Evolutionary conservation across 208 protist species (phyloP), one percentile per base, ranked within the genome.

Genomic region (Crithidia expoeki): DNA sequence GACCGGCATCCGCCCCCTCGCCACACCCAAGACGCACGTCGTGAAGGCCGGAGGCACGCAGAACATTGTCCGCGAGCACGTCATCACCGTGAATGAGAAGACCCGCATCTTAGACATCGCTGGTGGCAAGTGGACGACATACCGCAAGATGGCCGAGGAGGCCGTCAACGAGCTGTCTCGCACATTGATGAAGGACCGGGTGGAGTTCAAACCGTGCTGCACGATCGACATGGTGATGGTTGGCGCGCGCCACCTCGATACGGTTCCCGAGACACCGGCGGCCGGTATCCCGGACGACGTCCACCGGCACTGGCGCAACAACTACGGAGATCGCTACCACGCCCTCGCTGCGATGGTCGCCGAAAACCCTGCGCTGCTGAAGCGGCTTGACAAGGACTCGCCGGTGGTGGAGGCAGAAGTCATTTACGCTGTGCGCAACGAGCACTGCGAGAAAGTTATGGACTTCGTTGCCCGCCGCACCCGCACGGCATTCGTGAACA

Each of bases 51-150:
- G 56, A 19, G 70, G 72, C 56, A 94, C 87, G 33, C 68, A 96
- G 79, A 94, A 84, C 70, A 89, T 98, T 16, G 87, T 94, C 23
- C 90, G 97, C 19, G 95, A 98, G 72, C 96, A 98, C 81, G 72
- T 95, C 65, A 88, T 98, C 70, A 74, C 91, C 12, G 82, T 89
- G 2, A 83, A 93, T 59, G 53, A 60, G 36, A n/a, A 78, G 30
- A 65, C 74, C 40, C 88, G 67, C 42, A 85, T 98, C 38, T 38
- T 98, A 12, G 93, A 87, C 62, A 86, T 98, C 27, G 86, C 86
- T 7, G 97, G 97, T 25, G 96, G 97, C 42, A 98, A 98, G 83
- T 98, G 97, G 96, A 98, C 97, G 49, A 98, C 96, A 33, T 98
- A 98, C 83, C 93, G 97, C 64, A 85, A 89, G 68, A 98, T 98